phyloP scores from a whole-genome alignment of 495 filamentous ascomycete species.

The Xylaria longipes region DNA sequence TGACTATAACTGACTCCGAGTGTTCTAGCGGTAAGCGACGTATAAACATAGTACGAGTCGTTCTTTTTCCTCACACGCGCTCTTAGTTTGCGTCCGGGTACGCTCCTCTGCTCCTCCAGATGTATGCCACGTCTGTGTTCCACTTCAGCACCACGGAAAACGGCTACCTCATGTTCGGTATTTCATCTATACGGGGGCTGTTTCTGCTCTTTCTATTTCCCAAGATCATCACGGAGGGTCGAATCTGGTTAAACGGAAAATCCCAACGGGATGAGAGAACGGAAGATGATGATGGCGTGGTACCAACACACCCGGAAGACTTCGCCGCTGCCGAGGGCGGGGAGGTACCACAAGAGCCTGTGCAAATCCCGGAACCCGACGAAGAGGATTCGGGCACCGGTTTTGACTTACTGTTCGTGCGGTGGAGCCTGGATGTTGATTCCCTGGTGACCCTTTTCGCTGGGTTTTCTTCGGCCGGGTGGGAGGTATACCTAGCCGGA shows the following conservation, averaged over 20 bases:
- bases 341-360: conserved; percentile 52
- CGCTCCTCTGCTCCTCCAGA: conserved; percentile 56
- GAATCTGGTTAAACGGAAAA: conserved; percentile 48
- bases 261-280: background rate
- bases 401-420: conserved; percentile 63
- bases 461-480: conserved; percentile 54
- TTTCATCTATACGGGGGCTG: conserved; percentile 58
- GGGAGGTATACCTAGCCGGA: conserved; percentile 61
- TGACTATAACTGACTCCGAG: no score
- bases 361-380: conserved; percentile 34
- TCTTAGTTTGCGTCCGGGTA: conserved; percentile 58
- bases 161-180: conserved; percentile 58
- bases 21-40: conserved; percentile 53
- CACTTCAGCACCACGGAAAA: conserved; percentile 61
- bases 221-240: conserved; percentile 56
- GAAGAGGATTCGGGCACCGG: conserved; percentile 41
- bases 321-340: conserved; percentile 49
- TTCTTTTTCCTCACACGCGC: background rate
- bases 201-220: conserved; percentile 64
- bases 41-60: background rate
- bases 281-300: conserved; percentile 26
- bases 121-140: conserved; percentile 62
- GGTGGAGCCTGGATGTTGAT: conserved; percentile 59
- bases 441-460: conserved; percentile 58
- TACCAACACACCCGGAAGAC: conserved; percentile 44